Evolutionary conservation across 441 rosid species (phyloP).

Genomic region (Euphorbia celastroides): DNA sequence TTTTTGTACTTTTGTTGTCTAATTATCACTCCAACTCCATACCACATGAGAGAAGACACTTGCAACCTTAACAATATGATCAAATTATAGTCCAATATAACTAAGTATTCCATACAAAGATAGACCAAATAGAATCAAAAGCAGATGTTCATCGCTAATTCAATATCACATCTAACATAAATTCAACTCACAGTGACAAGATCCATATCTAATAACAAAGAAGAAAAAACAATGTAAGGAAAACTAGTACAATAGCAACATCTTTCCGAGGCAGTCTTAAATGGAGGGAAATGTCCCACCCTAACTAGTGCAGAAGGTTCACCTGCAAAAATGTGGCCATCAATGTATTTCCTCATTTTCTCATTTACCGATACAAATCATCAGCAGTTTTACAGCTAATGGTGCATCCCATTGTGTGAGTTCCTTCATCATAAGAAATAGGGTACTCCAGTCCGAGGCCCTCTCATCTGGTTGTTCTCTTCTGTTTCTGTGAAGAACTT

Average conservation of each 20-base stretch:
- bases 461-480: slow-evolving; percentile 99
- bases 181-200: not conserved
- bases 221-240: slow-evolving; percentile 6
- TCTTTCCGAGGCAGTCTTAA: slow-evolving; percentile 22
- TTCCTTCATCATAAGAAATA: slow-evolving; percentile 62
- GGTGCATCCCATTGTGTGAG: slow-evolving; percentile 14
- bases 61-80: not conserved
- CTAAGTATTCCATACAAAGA: too few species aligned
- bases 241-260: slow-evolving; percentile 24
- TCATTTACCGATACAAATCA: slow-evolving; percentile 19
- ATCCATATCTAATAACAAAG: slow-evolving; percentile 12
- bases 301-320: slow-evolving; percentile 17
- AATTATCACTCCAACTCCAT: too few species aligned
- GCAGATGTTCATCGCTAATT: slow-evolving; percentile 8
- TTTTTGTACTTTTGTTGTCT: too few species aligned
- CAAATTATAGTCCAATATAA: not conserved
- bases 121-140: not conserved
- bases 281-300: slow-evolving; percentile 26
- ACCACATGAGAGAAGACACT: too few species aligned
- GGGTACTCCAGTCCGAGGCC: slow-evolving; percentile 97
- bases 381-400: slow-evolving; percentile 30
- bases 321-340: slow-evolving; percentile 12
- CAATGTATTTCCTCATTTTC: slow-evolving; percentile 13
- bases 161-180: not conserved
- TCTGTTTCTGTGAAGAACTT: slow-evolving; percentile 97